Conservation (phyloP, 2,329 filamentous ascomycete genomes). For the Aspergillus latus region DNA sequence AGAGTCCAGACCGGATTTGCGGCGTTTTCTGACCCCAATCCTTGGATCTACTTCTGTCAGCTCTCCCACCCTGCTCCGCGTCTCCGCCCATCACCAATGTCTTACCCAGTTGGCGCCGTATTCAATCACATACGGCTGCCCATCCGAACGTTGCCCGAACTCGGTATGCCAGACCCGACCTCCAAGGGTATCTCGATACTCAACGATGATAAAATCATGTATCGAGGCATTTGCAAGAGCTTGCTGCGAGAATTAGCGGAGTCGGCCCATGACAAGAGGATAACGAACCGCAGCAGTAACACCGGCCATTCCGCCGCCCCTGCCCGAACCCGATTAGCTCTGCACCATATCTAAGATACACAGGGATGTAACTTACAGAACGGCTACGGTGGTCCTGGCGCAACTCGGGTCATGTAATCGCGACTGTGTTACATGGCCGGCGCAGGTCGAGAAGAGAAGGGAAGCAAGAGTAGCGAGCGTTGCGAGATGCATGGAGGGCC, state of each 20-base stretch:
- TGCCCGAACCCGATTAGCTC: conserved; percentile 8
- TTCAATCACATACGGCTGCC: conserved; percentile 60
- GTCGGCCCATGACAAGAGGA: background rate
- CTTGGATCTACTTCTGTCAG: conserved; percentile 39
- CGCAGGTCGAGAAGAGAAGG: background rate
- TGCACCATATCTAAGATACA: background rate
- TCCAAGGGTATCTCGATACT: conserved; percentile 63
- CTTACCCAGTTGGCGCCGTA: conserved; percentile 66
- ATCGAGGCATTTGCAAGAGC: conserved; percentile 61
- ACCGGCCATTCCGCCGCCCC: conserved; percentile 62
- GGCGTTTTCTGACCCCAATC: conserved; percentile 33
- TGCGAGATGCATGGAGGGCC: conserved; percentile 5
- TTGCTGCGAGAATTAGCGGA: conserved; percentile 44
- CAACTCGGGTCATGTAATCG: conserved; percentile 22
- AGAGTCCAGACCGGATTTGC: conserved; percentile 60
- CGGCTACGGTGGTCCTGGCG: conserved; percentile 34
- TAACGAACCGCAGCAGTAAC: conserved; percentile 58
- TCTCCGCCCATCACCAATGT: background rate
- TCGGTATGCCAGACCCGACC: conserved; percentile 60
- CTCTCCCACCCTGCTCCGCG: background rate
- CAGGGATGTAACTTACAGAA: conserved; percentile 28
- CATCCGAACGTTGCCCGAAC: conserved; percentile 56
- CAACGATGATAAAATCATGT: conserved; percentile 64
- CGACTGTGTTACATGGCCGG: conserved; percentile 23
- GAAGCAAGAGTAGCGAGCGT: background rate